Percentiles rank a stretch among this genome's conserved stretches.
Evolutionary conservation across 805 yeast species (phyloP).

Genomic region (Candida nitratophila): DNA sequence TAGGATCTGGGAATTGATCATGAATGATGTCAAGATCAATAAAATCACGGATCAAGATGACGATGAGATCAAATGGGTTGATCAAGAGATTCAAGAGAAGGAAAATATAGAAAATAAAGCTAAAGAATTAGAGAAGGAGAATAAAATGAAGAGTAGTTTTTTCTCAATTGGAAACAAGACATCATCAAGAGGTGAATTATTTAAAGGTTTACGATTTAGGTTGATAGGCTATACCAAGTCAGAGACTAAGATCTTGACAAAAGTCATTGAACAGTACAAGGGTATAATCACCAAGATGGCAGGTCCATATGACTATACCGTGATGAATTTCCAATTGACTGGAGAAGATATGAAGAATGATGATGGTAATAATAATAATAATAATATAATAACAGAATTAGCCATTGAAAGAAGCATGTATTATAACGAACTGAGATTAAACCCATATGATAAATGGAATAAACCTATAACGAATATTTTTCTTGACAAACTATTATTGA

Average conservation of each 20-base stretch:
- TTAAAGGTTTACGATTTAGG: slow-evolving; percentile 12
- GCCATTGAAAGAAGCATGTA: slow-evolving; percentile 24
- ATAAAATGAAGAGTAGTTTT: background rate
- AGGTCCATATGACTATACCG: slow-evolving; percentile 5
- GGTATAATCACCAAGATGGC: slow-evolving; percentile 8
- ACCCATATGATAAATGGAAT: slow-evolving; percentile 16
- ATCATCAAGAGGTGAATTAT: slow-evolving; percentile 2
- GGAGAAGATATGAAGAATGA: too few relatives aligned
- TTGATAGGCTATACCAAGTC: slow-evolving; percentile 11
- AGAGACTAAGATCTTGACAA: slow-evolving; percentile 14
- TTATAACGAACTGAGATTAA: slow-evolving; percentile 9
- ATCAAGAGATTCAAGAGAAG: background rate
- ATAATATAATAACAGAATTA: slow-evolving; percentile 18
- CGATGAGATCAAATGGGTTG: slow-evolving; percentile 5
- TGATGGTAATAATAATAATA: background rate
- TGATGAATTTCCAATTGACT: slow-evolving; percentile 12
- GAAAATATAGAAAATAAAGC: background rate
- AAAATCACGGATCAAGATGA: slow-evolving; percentile 4
- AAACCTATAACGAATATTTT: slow-evolving; percentile 6
- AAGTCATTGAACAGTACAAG: slow-evolving; percentile 17
- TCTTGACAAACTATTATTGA: background rate
- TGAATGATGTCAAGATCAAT: slow-evolving; percentile 13
- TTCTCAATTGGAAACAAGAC: slow-evolving; percentile 7
- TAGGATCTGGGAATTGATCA: slow-evolving; percentile 18
- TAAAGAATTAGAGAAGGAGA: background rate